These are phyloP conservation scores for Didymella lethalis DNA, from an alignment of 2,329 filamentous ascomycete genomes.

Conservation along the genomic window DNA sequence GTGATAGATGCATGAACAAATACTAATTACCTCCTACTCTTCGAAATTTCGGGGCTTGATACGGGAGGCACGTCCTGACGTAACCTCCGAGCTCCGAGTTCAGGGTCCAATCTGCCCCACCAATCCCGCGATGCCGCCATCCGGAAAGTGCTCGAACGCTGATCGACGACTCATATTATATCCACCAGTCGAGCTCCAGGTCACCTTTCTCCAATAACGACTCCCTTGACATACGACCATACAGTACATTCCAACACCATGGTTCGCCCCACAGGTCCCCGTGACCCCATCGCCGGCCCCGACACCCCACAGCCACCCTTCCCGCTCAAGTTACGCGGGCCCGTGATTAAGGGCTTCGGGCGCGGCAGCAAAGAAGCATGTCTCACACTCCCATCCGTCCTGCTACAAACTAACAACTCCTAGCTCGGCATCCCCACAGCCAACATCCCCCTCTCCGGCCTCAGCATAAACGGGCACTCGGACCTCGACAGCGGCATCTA, in stretches of 20 bases:
- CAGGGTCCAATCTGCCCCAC: conserved; percentile 23
- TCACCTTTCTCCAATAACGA: too few species aligned
- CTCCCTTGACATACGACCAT: not conserved
- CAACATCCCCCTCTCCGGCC: conserved; percentile 75
- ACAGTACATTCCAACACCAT: conserved; percentile 22
- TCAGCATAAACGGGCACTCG: conserved; percentile 72
- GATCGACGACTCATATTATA: conserved; percentile 1
- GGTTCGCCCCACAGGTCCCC: conserved; percentile 36
- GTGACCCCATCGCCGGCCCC: conserved; percentile 70
- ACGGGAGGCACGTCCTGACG: conserved; percentile 12
- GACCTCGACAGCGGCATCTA: conserved; percentile 82
- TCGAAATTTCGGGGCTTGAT: too few species aligned
- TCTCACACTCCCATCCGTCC: not conserved
- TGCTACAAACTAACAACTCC: conserved; percentile 1
- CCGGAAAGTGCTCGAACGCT: conserved; percentile 19
- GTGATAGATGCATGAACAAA: too few species aligned
- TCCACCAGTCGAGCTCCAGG: too few species aligned
- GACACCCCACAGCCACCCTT: conserved; percentile 77
- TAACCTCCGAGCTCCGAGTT: conserved; percentile 18
- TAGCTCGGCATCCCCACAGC: conserved; percentile 96
- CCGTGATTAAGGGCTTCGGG: conserved; percentile 92
- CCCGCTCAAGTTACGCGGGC: conserved; percentile 82
- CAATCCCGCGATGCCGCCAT: conserved; percentile 21
- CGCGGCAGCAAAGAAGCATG: conserved; percentile 88
- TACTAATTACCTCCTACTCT: too few species aligned